Evolutionary conservation across 2,329 filamentous ascomycete genomes (phyloP).

Genomic region (Clathrospora elynae): DNA sequence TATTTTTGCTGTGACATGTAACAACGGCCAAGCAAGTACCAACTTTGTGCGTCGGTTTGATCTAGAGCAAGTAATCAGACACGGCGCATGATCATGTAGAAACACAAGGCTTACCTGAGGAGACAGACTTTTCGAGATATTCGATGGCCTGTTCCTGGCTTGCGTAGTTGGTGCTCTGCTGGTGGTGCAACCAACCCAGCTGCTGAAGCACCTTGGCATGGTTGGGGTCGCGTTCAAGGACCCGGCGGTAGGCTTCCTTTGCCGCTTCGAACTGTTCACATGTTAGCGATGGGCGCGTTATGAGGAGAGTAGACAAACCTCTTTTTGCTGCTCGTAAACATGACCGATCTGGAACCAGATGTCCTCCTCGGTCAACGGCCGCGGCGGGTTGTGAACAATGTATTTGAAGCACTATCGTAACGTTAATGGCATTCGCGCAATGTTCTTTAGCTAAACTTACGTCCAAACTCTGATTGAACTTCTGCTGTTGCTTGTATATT

Average conservation of each 20-base stretch:
- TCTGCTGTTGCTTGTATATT: constrained; percentile 98
- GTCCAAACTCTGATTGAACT: constrained; percentile 89
- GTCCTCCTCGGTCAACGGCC: constrained; percentile 92
- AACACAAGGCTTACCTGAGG: constrained; percentile 69
- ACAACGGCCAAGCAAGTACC: constrained; percentile 95
- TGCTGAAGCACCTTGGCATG: constrained; percentile 98
- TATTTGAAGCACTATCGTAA: constrained; percentile 89
- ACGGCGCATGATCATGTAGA: constrained; percentile 15
- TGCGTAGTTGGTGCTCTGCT: constrained; percentile 87
- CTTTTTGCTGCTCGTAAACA: constrained; percentile 98
- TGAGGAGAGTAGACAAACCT: constrained; percentile 65
- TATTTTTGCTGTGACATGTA: constrained; percentile 99
- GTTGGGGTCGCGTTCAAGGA: constrained; percentile 91
- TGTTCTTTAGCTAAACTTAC: constrained; percentile 55
- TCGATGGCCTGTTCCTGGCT: constrained; percentile 97
- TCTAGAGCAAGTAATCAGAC: constrained; percentile 59
- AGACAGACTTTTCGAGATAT: constrained; percentile 95
- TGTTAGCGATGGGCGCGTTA: constrained; percentile 28
- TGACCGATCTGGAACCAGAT: constrained; percentile 99
- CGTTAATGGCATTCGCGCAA: constrained; percentile 16
- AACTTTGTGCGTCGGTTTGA: constrained; percentile 93
- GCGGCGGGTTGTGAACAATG: constrained; percentile 90
- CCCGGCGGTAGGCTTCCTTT: constrained; percentile 88
- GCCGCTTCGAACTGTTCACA: constrained; percentile 81
- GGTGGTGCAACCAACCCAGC: constrained; percentile 95